phyloP scores from a whole-genome alignment of 805 yeast genomes.

The Komagataella phaffii region DNA sequence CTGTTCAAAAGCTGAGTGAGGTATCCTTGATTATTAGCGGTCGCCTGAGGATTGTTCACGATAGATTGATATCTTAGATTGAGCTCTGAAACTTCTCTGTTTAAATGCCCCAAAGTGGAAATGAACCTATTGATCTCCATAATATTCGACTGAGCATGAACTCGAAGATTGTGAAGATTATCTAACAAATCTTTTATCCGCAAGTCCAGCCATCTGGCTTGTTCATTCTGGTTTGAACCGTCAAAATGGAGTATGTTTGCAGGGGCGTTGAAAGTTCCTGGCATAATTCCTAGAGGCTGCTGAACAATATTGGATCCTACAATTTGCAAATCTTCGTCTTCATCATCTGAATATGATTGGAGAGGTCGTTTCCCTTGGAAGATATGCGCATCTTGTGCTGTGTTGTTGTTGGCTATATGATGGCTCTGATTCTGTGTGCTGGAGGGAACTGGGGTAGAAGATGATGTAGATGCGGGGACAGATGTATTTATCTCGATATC shows the following conservation, averaged over 20 bases:
- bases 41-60: not conserved
- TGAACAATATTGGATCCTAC: slow-evolving; percentile 3
- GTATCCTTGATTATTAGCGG: not conserved
- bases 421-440: not conserved
- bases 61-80: not conserved
- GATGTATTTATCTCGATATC: not conserved
- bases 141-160: not conserved
- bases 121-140: not conserved
- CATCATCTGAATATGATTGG: not conserved
- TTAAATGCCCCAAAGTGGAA: not conserved
- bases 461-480: not conserved
- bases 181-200: not conserved
- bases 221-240: not conserved
- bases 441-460: not conserved
- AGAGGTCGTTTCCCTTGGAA: not conserved
- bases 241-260: not conserved
- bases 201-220: not conserved
- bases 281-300: slow-evolving; percentile 34
- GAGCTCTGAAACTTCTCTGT: not conserved
- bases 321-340: not conserved
- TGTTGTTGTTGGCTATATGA: not conserved
- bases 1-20: not conserved
- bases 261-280: not conserved
- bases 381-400: not conserved
- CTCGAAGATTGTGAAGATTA: not conserved